phyloP scores from a whole-genome alignment of 2,329 filamentous ascomycete species.

The Fusarium keratoplasticum region DNA sequence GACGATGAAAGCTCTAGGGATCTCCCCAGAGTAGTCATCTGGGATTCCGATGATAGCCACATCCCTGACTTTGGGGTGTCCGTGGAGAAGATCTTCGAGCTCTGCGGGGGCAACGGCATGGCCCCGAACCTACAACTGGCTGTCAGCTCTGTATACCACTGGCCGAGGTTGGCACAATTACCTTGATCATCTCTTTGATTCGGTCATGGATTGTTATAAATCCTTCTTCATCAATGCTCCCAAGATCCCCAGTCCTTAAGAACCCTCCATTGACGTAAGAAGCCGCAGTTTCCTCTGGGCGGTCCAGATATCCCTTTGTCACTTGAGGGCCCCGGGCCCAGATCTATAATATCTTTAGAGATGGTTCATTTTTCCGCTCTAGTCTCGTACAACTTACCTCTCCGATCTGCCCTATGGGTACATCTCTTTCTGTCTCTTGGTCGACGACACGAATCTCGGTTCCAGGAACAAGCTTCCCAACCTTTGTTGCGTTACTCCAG shows the following conservation, averaged over 20 bases:
- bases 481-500: background rate
- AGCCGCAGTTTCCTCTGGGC: too few species aligned
- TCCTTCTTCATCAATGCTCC: too few species aligned
- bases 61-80: background rate
- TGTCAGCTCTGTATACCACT: background rate
- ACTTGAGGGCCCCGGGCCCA: too few species aligned
- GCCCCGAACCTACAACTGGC: background rate
- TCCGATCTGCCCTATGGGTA: background rate
- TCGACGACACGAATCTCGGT: background rate
- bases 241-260: too few species aligned
- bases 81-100: background rate
- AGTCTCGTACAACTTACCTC: background rate
- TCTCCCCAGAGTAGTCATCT: background rate
- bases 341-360: too few species aligned
- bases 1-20: background rate
- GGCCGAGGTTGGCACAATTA: background rate
- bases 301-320: too few species aligned
- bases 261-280: too few species aligned
- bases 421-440: background rate
- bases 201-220: too few species aligned
- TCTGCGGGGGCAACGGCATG: background rate
- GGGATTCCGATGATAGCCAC: background rate
- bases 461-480: background rate
- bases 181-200: background rate
- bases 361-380: too few species aligned